phyloP scores from a whole-genome alignment of 257 asterid species.

The Capsicum pubescens region DNA sequence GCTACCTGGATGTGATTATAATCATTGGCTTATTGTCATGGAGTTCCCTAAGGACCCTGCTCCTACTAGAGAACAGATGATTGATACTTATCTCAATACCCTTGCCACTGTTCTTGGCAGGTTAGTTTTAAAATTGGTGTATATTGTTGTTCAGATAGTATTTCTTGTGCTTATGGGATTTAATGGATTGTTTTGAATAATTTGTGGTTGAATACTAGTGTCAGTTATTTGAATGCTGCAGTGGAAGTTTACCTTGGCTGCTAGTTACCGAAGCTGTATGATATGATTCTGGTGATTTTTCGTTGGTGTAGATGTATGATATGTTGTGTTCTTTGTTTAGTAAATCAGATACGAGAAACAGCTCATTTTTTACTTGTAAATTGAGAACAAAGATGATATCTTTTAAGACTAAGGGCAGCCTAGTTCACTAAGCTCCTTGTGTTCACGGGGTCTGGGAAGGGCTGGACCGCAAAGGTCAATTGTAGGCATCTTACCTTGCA shows the following conservation, averaged over 20 bases:
- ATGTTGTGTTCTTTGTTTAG: background rate
- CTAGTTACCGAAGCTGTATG: background rate
- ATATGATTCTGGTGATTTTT: background rate
- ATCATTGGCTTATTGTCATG: slow-evolving; percentile 97
- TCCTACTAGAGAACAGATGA: slow-evolving; percentile 98
- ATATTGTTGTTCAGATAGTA: background rate
- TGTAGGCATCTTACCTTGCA: too few relatives aligned
- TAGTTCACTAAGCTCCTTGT: too few relatives aligned
- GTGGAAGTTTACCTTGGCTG: background rate
- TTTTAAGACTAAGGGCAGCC: too few relatives aligned
- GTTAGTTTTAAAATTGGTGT: slow-evolving; percentile 35
- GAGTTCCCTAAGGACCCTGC: slow-evolving; percentile 98
- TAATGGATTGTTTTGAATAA: background rate
- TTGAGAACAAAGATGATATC: background rate
- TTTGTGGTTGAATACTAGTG: background rate
- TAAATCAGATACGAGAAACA: too few relatives aligned
- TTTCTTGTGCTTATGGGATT: background rate
- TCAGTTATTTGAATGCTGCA: background rate
- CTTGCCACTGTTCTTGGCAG: slow-evolving; percentile 94
- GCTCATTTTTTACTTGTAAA: background rate
- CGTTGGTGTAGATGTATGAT: background rate
- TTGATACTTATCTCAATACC: slow-evolving; percentile 89
- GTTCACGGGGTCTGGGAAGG: too few relatives aligned
- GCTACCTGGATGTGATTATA: slow-evolving; percentile 99
- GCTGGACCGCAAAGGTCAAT: too few relatives aligned